Percentiles rank a stretch among this genome's conserved stretches.
Conservation (phyloP, 805 yeast genomes). For the Ogataea sp. region DNA sequence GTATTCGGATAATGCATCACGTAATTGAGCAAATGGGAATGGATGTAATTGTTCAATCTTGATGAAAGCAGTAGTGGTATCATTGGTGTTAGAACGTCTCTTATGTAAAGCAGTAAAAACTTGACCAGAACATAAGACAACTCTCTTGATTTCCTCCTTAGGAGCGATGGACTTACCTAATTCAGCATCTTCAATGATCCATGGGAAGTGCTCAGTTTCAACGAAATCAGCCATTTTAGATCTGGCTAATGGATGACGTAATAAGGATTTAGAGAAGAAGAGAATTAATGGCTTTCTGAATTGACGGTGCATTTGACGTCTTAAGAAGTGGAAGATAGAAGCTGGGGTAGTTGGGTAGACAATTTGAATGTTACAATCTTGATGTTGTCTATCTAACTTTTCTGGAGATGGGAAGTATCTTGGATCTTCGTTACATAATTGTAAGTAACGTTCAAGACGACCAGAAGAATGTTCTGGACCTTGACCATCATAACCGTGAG, state of each 20-base stretch:
- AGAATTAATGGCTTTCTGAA: conserved; percentile 87
- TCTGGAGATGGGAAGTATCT: conserved; percentile 86
- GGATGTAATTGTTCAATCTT: conserved; percentile 95
- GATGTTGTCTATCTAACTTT: conserved; percentile 93
- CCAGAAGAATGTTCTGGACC: conserved; percentile 99
- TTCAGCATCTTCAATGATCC: conserved; percentile 92
- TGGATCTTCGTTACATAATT: conserved; percentile 92
- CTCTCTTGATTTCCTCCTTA: conserved; percentile 80
- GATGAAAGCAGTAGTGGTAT: conserved; percentile 80
- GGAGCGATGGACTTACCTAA: conserved; percentile 68
- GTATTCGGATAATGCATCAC: conserved; percentile 73
- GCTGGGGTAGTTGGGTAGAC: conserved; percentile 99
- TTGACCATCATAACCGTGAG: conserved; percentile 99
- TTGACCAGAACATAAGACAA: conserved; percentile 86
- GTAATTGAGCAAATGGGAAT: conserved; percentile 94
- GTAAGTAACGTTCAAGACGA: conserved; percentile 93
- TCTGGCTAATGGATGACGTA: conserved; percentile 97
- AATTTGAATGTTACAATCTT: conserved; percentile 96
- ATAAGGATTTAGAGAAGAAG: conserved; percentile 86
- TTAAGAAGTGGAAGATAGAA: conserved; percentile 87
- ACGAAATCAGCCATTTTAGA: conserved; percentile 78
- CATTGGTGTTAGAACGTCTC: conserved; percentile 70
- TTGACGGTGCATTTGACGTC: conserved; percentile 99
- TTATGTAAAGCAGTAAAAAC: conserved; percentile 88
- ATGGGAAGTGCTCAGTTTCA: conserved; percentile 86